Conservation (phyloP, 116 monocot species). For the Papilionanthe hybrid region DNA sequence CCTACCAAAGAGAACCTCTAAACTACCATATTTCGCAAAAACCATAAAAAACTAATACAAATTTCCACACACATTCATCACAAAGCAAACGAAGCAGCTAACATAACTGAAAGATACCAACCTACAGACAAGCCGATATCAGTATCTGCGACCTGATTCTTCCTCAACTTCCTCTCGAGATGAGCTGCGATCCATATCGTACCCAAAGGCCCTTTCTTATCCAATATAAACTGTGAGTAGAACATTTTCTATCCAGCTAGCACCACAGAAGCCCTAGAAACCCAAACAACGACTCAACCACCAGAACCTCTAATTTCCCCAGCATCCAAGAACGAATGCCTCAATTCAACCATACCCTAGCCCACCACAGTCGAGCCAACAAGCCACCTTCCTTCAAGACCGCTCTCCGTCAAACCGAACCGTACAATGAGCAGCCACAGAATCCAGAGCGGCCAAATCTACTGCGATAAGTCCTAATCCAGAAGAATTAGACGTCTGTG, state of each 20-base stretch:
- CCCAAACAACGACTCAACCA: not conserved
- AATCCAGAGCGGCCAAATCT: not conserved
- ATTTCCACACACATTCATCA: no score
- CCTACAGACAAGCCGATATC: slow-evolving; percentile 95
- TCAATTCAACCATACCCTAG: not conserved
- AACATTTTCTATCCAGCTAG: slow-evolving; percentile 45
- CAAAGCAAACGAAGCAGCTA: not conserved
- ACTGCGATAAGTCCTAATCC: not conserved
- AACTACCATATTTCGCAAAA: no score
- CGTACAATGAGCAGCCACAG: not conserved
- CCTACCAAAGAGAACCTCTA: no score
- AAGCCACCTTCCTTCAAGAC: not conserved
- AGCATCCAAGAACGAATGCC: not conserved
- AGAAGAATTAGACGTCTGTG: not conserved
- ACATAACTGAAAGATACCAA: slow-evolving; percentile 26
- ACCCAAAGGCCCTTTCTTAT: slow-evolving; percentile 93
- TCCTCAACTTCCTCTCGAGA: slow-evolving; percentile 91
- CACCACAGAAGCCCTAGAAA: slow-evolving; percentile 14
- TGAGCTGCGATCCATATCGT: slow-evolving; percentile 99
- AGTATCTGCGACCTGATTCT: slow-evolving; percentile 96
- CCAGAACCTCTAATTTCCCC: slow-evolving; percentile 11
- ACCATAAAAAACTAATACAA: no score
- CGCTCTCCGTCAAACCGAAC: not conserved
- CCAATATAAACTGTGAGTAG: slow-evolving; percentile 97
- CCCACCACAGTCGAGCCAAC: not conserved